Percentiles rank a stretch among this genome's conserved stretches.
phyloP scores from a whole-genome alignment of 495 filamentous ascomycete genomes.

The Aspergillus saccharolyticus region DNA sequence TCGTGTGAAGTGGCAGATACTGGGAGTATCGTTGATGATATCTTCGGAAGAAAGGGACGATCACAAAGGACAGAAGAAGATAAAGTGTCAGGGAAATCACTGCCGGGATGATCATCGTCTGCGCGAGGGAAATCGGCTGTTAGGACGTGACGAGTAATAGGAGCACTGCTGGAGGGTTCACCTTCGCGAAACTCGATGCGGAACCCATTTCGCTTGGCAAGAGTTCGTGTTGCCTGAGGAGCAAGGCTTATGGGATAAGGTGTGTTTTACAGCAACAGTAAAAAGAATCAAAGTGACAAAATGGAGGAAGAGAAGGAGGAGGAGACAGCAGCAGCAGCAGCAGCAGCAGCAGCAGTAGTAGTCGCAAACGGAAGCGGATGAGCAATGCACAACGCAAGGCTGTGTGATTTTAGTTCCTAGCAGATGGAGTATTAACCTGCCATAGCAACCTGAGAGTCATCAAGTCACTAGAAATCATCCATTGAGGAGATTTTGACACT shows the following conservation, averaged over 20 bases:
- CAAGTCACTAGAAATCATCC: background rate
- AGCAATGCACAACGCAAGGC: background rate
- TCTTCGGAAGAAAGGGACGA: slow-evolving; percentile 70
- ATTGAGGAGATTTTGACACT: background rate
- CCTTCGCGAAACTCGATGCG: slow-evolving; percentile 32
- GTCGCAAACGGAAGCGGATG: background rate
- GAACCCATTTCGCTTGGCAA: slow-evolving; percentile 25
- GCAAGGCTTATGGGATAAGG: background rate
- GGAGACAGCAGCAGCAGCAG: background rate
- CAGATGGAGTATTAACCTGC: background rate
- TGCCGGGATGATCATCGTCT: slow-evolving; percentile 78
- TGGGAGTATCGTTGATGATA: slow-evolving; percentile 69
- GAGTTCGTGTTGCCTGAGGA: no score
- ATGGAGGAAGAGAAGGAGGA: no score
- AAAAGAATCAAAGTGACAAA: no score
- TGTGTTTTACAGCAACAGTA: background rate
- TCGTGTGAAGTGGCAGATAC: slow-evolving; percentile 61
- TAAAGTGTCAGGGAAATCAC: slow-evolving; percentile 72
- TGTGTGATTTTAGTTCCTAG: background rate
- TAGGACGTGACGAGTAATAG: background rate
- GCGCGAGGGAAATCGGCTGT: slow-evolving; percentile 15
- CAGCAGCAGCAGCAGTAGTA: background rate
- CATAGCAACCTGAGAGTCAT: background rate
- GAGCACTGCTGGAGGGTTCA: slow-evolving; percentile 8
- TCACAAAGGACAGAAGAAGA: slow-evolving; percentile 60